A percentile compares a stretch with the other conserved stretches of the same genome.
phyloP scores from a whole-genome alignment of 805 yeast species.

The Brettanomyces naardenensis region DNA sequence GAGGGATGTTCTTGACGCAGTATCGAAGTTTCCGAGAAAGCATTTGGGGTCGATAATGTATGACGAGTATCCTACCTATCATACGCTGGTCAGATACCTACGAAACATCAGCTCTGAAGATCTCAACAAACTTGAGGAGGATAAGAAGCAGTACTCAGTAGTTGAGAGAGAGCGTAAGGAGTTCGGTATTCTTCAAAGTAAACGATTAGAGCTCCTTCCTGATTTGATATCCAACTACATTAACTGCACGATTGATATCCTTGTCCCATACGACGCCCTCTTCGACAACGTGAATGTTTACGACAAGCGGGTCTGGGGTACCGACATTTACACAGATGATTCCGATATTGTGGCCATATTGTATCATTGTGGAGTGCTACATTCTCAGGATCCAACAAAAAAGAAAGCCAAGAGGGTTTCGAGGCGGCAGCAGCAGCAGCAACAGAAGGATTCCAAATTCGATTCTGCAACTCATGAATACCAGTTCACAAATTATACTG shows the following conservation, averaged over 20 bases:
- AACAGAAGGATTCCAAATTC: slow-evolving; percentile 10
- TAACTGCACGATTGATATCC: slow-evolving; percentile 44
- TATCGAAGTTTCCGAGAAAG: slow-evolving; percentile 34
- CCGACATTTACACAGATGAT: slow-evolving; percentile 90
- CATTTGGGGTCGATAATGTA: slow-evolving; percentile 53
- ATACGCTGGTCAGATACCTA: slow-evolving; percentile 21
- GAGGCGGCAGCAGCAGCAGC: slow-evolving; percentile 7
- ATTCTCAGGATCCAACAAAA: slow-evolving; percentile 26
- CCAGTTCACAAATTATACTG: slow-evolving; percentile 14
- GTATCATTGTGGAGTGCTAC: slow-evolving; percentile 64
- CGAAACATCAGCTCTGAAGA: slow-evolving; percentile 15
- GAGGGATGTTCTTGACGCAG: slow-evolving; percentile 30
- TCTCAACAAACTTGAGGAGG: slow-evolving; percentile 9
- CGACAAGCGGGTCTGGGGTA: slow-evolving; percentile 75
- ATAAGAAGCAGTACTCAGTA: slow-evolving; percentile 4
- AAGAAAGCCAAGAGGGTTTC: slow-evolving; percentile 9
- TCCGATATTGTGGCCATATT: slow-evolving; percentile 73
- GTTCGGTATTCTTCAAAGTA: slow-evolving; percentile 8
- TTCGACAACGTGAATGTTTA: slow-evolving; percentile 33
- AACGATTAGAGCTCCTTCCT: slow-evolving; percentile 26
- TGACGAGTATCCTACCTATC: slow-evolving; percentile 45
- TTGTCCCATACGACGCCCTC: slow-evolving; percentile 40
- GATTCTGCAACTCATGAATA: slow-evolving; percentile 9
- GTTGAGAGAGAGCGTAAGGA: slow-evolving; percentile 1
- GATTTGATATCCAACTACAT: slow-evolving; percentile 28